These are phyloP conservation scores for Actinidia arguta DNA, from an alignment of 179 eudicot genomes.

Conservation along the genomic window DNA sequence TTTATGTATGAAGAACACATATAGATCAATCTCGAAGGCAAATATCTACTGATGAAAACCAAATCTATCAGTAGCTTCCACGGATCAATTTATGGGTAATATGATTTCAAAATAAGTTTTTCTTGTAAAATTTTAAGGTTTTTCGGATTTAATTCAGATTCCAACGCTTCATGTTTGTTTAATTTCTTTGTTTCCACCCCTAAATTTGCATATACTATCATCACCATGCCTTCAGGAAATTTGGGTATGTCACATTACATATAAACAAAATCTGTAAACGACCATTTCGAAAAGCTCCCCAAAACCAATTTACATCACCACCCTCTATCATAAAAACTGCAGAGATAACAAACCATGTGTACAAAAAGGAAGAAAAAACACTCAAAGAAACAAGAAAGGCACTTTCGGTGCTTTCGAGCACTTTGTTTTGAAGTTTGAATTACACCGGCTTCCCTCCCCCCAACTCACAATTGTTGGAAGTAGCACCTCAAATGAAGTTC, in stretches of 20 bases:
- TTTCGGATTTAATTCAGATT: neutral
- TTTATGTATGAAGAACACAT: too few species aligned
- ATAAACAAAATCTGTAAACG: neutral
- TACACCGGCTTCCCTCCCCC: slow-evolving; percentile 21
- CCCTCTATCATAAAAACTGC: neutral
- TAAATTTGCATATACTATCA: neutral
- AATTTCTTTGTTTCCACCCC: neutral
- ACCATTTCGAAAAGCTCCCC: neutral
- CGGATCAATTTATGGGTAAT: too few species aligned
- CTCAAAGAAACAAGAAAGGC: slow-evolving; percentile 36
- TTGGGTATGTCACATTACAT: neutral
- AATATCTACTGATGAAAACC: too few species aligned
- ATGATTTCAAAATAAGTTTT: neutral
- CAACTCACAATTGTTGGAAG: slow-evolving; percentile 21
- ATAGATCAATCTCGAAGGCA: neutral
- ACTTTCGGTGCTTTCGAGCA: slow-evolving; percentile 9
- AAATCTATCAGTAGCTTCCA: too few species aligned
- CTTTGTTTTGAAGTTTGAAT: slow-evolving; percentile 2
- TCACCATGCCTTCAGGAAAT: neutral
- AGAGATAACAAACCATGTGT: neutral
- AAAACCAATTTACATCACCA: neutral
- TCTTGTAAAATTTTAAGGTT: neutral
- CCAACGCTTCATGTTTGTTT: neutral
- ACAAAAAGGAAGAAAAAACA: neutral
- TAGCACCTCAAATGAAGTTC: slow-evolving; percentile 31